Percentiles rank a stretch among this genome's conserved stretches.
phyloP scores from a whole-genome alignment of 345 rosid genomes.

The Turritis glabra region DNA sequence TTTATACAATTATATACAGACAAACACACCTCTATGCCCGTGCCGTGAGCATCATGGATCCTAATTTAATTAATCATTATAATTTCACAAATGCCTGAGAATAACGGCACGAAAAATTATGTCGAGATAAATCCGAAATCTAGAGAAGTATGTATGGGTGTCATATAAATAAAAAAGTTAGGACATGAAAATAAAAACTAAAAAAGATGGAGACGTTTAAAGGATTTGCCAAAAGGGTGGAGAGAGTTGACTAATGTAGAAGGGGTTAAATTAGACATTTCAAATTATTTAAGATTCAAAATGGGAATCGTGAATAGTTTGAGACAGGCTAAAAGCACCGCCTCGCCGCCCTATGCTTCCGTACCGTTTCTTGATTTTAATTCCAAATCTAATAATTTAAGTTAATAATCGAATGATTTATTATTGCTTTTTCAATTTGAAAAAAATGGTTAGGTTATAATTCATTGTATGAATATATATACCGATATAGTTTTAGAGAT shows the following conservation, averaged over 20 bases:
- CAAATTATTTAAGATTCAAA: not conserved
- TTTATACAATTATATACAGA: constrained; percentile 25
- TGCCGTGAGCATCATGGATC: constrained; percentile 40
- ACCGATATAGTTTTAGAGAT: not conserved
- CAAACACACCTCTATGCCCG: constrained; percentile 37
- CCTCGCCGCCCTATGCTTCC: constrained; percentile 41
- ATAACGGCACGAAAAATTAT: constrained; percentile 27
- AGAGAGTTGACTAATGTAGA: constrained; percentile 39
- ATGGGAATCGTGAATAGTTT: constrained; percentile 23
- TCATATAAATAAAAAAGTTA: constrained; percentile 8
- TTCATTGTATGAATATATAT: not conserved
- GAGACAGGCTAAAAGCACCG: constrained; percentile 34
- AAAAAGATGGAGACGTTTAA: constrained; percentile 25
- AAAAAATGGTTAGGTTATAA: not conserved
- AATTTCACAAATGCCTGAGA: constrained; percentile 26
- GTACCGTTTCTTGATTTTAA: constrained; percentile 13
- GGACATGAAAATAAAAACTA: not conserved
- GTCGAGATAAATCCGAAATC: constrained; percentile 1
- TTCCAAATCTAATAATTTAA: constrained; percentile 15
- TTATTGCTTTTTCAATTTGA: not conserved
- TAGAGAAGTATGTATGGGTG: constrained; percentile 1
- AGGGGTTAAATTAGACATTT: constrained; percentile 23
- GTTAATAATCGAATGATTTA: not conserved
- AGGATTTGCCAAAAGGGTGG: constrained; percentile 14
- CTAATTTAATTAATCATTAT: constrained; percentile 20